A percentile compares a stretch with the other conserved stretches of the same genome.
These are phyloP conservation scores for Helotiales sp. DNA, from an alignment of 2,329 filamentous ascomycete genomes.

Conservation along the genomic window DNA sequence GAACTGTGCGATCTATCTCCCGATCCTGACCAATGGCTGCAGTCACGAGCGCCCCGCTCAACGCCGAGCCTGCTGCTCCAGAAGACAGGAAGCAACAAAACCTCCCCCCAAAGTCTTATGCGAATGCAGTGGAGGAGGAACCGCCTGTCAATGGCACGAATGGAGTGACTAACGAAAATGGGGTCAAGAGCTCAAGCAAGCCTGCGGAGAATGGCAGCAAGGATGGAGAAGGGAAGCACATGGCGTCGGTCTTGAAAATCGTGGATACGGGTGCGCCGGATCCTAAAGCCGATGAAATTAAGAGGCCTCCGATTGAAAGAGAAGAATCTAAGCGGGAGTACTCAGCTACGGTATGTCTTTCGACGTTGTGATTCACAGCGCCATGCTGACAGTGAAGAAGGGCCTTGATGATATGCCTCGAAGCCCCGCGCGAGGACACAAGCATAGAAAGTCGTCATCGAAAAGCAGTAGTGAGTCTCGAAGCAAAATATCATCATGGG, in stretches of 20 bases:
- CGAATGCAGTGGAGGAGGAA: constrained; percentile 35
- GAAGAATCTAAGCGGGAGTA: constrained; percentile 31
- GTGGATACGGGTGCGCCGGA: constrained; percentile 24
- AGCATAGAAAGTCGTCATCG: constrained; percentile 26
- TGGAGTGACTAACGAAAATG: no score
- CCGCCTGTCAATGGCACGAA: constrained; percentile 11
- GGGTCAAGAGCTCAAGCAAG: no score
- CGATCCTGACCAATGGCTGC: constrained; percentile 17
- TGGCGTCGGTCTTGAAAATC: constrained; percentile 30
- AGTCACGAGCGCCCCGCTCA: constrained; percentile 15
- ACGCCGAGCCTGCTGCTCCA: constrained; percentile 35
- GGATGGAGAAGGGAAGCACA: constrained; percentile 12
- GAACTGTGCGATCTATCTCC: neutral
- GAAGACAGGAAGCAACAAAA: constrained; percentile 35
- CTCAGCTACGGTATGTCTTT: constrained; percentile 26
- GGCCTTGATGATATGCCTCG: constrained; percentile 33
- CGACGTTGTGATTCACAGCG: neutral
- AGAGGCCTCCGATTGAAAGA: constrained; percentile 24
- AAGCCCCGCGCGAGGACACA: constrained; percentile 27
- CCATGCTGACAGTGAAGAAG: constrained; percentile 19
- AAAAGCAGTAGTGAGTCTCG: constrained; percentile 25
- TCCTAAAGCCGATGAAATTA: constrained; percentile 9
- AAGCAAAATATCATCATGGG: constrained; percentile 7
- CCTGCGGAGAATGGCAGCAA: neutral
- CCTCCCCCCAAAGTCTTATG: constrained; percentile 41